Evolutionary conservation across 2,329 filamentous ascomycete genomes (phyloP).

Genomic region (Diaporthe capsici): DNA sequence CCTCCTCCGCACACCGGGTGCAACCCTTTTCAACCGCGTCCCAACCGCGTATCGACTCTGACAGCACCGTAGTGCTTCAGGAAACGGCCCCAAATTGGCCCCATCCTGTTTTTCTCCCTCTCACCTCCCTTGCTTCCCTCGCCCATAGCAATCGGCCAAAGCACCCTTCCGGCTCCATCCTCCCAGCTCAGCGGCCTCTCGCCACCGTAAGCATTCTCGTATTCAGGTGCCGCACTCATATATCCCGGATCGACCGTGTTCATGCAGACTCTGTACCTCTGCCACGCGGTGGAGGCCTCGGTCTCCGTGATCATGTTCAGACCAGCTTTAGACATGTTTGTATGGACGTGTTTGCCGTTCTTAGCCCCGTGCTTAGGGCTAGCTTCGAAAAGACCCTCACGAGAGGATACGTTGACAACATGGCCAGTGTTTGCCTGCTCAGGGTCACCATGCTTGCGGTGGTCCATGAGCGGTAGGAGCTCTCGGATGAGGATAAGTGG

Average conservation of each 20-base stretch:
- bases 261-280: constrained; percentile 50
- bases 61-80: constrained; percentile 19
- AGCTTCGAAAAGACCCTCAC: constrained; percentile 53
- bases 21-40: background rate
- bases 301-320: constrained; percentile 59
- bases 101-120: background rate
- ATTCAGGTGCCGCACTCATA: constrained; percentile 54
- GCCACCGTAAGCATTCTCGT: constrained; percentile 43
- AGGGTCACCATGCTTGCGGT: background rate
- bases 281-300: constrained; percentile 51
- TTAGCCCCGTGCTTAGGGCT: constrained; percentile 44
- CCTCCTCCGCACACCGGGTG: too few relatives aligned
- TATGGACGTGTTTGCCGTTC: constrained; percentile 53
- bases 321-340: constrained; percentile 57
- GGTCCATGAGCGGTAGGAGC: constrained; percentile 50
- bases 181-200: constrained; percentile 54
- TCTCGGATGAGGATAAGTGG: constrained; percentile 55
- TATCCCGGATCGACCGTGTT: constrained; percentile 56
- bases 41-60: constrained; percentile 2
- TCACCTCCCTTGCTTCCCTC: background rate
- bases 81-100: constrained; percentile 15
- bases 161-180: constrained; percentile 53
- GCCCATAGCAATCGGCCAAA: constrained; percentile 50
- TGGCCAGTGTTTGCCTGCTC: background rate
- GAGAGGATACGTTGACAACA: constrained; percentile 49